Conservation (phyloP, 2,329 filamentous ascomycete species). For the Alternaria solani region DNA sequence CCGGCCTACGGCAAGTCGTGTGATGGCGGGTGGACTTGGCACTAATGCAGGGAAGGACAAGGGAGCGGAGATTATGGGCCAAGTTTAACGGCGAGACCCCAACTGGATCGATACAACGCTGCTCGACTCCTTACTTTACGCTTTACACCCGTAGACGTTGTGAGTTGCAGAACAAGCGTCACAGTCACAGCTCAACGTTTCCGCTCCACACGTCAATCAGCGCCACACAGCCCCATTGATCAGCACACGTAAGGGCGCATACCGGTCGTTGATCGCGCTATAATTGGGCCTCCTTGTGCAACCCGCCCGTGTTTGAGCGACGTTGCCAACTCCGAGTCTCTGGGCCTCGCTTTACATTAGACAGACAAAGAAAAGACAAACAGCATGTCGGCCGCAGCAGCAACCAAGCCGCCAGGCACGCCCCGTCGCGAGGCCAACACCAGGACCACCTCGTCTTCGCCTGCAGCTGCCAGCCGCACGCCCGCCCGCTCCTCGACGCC, state of each 20-base stretch:
- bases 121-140: conserved; percentile 11
- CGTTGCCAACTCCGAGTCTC: conserved; percentile 20
- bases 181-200: not conserved
- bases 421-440: conserved; percentile 34
- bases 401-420: conserved; percentile 49
- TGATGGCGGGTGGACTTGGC: conserved; percentile 22
- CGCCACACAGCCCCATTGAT: conserved; percentile 21
- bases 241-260: conserved; percentile 15
- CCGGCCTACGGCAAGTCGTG: conserved; percentile 25
- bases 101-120: conserved; percentile 11
- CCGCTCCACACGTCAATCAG: conserved; percentile 5
- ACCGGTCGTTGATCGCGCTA: conserved; percentile 14
- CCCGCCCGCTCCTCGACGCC: conserved; percentile 42
- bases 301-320: conserved; percentile 20
- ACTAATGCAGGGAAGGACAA: conserved; percentile 26
- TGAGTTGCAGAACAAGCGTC: conserved; percentile 11
- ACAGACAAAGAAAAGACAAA: conserved; percentile 16
- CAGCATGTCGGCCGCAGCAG: conserved; percentile 46
- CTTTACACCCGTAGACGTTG: conserved; percentile 16
- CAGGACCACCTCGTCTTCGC: conserved; percentile 38
- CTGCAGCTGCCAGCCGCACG: conserved; percentile 43
- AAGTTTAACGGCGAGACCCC: conserved; percentile 25
- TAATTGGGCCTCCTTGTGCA: conserved; percentile 19
- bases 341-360: conserved; percentile 13
- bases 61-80: conserved; percentile 23